phyloP scores from a whole-genome alignment of 495 filamentous ascomycete species.

The Antarctomyces pellizariae region DNA sequence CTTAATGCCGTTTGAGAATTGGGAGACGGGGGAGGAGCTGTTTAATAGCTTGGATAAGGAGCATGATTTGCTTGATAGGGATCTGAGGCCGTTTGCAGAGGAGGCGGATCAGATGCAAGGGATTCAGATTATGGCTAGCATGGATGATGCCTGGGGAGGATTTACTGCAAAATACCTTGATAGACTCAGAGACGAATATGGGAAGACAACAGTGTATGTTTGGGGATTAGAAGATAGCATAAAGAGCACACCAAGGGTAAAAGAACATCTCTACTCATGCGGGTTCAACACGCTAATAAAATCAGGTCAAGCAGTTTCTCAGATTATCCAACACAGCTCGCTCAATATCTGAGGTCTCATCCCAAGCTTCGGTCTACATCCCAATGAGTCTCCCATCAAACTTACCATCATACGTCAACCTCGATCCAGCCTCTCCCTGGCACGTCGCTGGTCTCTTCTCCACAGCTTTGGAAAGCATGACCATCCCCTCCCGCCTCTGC shows the following conservation, averaged over 20 bases:
- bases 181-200: conserved; percentile 67
- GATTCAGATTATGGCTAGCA: conserved; percentile 51
- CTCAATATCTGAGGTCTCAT: conserved; percentile 38
- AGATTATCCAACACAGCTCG: conserved; percentile 45
- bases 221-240: conserved; percentile 55
- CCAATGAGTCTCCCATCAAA: conserved; percentile 43
- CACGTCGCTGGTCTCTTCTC: conserved; percentile 57
- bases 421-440: conserved; percentile 54
- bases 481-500: conserved; percentile 51
- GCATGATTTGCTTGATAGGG: conserved; percentile 68
- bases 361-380: conserved; percentile 53
- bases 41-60: conserved; percentile 65
- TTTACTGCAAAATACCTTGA: conserved; percentile 66
- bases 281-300: no score
- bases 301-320: conserved; percentile 27
- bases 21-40: conserved; percentile 56
- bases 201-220: conserved; percentile 63
- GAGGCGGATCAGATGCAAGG: conserved; percentile 86
- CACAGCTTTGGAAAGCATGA: conserved; percentile 56
- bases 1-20: conserved; percentile 65
- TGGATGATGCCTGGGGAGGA: conserved; percentile 87
- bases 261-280: conserved; percentile 12
- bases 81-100: conserved; percentile 67
- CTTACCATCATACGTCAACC: conserved; percentile 32
- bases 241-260: conserved; percentile 30